These are phyloP conservation scores for Athelia sp. DNA, from an alignment of 1,284 basidiomycete species.

Conservation along the genomic window DNA sequence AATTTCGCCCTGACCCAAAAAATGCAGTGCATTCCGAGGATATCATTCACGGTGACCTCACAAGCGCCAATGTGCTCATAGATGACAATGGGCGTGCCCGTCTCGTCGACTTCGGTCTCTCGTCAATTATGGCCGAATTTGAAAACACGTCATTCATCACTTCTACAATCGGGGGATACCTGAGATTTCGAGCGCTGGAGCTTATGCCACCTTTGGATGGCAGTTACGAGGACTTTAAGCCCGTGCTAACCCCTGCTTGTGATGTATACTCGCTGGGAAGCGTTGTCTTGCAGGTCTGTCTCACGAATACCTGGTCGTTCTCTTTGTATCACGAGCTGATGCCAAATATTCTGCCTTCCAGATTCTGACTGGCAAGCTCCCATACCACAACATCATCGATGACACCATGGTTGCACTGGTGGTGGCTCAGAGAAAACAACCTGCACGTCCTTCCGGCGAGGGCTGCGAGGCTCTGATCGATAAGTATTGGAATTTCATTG, in stretches of 20 bases:
- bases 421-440: background rate
- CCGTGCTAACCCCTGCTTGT: background rate
- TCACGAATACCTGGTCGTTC: too few relatives aligned
- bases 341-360: background rate
- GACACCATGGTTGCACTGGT: background rate
- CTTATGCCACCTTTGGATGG: background rate
- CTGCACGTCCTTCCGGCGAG: background rate
- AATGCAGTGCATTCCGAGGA: constrained; percentile 13
- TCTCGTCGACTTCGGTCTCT: constrained; percentile 33
- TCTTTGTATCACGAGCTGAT: background rate
- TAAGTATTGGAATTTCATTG: background rate
- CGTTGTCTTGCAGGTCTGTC: background rate
- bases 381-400: background rate
- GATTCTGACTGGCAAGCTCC: background rate
- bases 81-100: constrained; percentile 17
- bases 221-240: background rate
- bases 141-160: constrained; percentile 22
- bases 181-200: too few relatives aligned
- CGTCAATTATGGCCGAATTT: constrained; percentile 26
- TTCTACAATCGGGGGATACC: constrained; percentile 22
- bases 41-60: constrained; percentile 20
- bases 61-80: constrained; percentile 28
- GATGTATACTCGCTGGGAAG: background rate
- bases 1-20: background rate
- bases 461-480: background rate